Percentiles rank a stretch among this genome's conserved stretches.
phyloP scores from a whole-genome alignment of 2,329 filamentous ascomycete species.

The Diaporthe aspalathi region DNA sequence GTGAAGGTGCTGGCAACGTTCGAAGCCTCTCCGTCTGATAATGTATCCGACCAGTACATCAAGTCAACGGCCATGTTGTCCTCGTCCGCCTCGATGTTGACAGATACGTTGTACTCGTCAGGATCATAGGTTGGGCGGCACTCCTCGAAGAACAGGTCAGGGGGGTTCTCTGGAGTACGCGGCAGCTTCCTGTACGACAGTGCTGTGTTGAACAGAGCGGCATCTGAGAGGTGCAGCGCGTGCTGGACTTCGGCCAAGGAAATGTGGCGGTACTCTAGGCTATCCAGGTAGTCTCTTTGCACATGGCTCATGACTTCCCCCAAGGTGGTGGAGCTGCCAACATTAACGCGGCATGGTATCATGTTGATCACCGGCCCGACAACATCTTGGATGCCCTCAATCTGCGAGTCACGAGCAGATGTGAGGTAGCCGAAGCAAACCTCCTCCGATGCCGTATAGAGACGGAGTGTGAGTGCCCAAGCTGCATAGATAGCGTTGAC shows the following conservation, averaged over 20 bases:
- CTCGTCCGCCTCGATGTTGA: slow-evolving; percentile 21
- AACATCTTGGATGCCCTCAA: slow-evolving; percentile 43
- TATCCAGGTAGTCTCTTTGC: slow-evolving; percentile 19
- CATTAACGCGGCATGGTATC: not conserved
- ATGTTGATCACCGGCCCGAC: slow-evolving; percentile 40
- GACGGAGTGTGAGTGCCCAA: slow-evolving; percentile 37
- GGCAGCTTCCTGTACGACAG: slow-evolving; percentile 8
- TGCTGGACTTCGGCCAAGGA: slow-evolving; percentile 27
- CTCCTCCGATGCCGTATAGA: slow-evolving; percentile 32
- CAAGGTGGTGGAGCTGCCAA: not conserved
- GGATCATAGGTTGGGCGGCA: slow-evolving; percentile 9
- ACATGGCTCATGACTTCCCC: slow-evolving; percentile 4
- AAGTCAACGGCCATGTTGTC: slow-evolving; percentile 2
- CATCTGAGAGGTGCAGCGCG: not conserved
- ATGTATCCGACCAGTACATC: not conserved
- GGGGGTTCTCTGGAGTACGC: slow-evolving; percentile 1
- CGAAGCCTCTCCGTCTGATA: not conserved
- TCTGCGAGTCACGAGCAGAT: slow-evolving; percentile 43
- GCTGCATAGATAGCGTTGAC: slow-evolving; percentile 40
- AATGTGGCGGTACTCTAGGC: slow-evolving; percentile 10
- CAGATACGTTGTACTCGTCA: slow-evolving; percentile 18
- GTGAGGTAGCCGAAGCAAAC: slow-evolving; percentile 42
- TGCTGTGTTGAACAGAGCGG: slow-evolving; percentile 12
- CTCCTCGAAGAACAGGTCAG: not conserved
- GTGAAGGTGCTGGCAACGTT: not conserved